Conservation (phyloP, 306 rosid genomes). For the Cucumis cinereus region DNA sequence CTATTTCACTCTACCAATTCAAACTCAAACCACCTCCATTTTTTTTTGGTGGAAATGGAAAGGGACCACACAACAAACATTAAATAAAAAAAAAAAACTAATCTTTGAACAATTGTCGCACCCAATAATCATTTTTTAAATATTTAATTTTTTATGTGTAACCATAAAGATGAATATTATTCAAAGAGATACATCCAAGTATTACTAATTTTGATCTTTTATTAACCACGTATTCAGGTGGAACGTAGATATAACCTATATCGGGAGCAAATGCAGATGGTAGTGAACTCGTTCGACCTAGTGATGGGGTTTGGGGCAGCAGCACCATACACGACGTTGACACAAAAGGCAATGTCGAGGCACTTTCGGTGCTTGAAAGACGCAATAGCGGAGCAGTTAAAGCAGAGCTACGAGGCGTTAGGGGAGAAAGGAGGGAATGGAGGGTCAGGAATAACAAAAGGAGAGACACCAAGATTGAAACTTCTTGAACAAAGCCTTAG, state of each 20-base stretch:
- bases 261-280: constrained; percentile 96
- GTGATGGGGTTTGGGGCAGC: constrained; percentile 95
- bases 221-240: constrained; percentile 34
- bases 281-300: constrained; percentile 77
- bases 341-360: constrained; percentile 93
- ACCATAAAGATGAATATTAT: no score
- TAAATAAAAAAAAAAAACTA: background rate
- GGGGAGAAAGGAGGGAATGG: constrained; percentile 89
- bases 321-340: constrained; percentile 78
- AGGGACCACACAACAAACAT: background rate
- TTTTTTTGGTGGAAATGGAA: background rate
- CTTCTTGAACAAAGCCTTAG: constrained; percentile 73
- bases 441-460: constrained; percentile 64
- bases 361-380: constrained; percentile 96
- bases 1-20: background rate
- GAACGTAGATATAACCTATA: constrained; percentile 86
- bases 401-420: constrained; percentile 57
- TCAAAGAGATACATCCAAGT: no score
- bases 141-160: no score
- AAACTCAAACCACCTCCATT: background rate
- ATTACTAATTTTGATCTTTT: background rate
- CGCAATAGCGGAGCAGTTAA: constrained; percentile 51
- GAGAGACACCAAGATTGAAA: constrained; percentile 96
- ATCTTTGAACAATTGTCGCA: no score
- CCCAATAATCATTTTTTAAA: no score